Conservation (phyloP, 352 stramenopile species). For the Stramenopiles sp. region DNA sequence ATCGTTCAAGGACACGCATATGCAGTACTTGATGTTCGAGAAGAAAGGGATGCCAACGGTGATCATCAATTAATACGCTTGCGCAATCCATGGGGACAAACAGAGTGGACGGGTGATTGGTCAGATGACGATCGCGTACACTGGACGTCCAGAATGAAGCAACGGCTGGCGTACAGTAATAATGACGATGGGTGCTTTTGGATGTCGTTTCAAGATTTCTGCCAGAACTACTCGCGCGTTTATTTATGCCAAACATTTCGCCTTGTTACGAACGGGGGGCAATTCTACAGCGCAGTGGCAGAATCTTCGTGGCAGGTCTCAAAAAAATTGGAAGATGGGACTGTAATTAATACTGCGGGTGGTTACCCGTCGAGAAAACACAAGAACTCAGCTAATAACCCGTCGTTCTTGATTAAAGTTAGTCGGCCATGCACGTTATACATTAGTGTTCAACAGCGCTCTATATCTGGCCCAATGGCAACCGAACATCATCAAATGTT, state of each 20-base stretch:
- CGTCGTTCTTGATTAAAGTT: background rate
- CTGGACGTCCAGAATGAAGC: constrained; percentile 16
- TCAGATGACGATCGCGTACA: constrained; percentile 6
- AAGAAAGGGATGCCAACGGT: background rate
- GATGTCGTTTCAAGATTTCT: constrained; percentile 23
- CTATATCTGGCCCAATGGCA: background rate
- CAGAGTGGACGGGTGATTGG: constrained; percentile 26
- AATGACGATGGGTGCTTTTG: constrained; percentile 21
- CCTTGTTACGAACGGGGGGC: background rate
- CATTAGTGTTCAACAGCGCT: background rate
- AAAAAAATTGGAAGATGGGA: background rate
- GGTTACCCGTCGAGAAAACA: background rate
- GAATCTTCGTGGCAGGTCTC: background rate
- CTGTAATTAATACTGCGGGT: background rate
- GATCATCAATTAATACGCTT: constrained; percentile 12
- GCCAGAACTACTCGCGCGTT: background rate
- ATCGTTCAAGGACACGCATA: constrained; percentile 20
- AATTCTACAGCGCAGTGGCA: background rate
- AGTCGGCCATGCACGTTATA: background rate
- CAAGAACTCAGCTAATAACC: background rate
- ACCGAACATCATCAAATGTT: background rate
- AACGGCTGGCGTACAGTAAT: constrained; percentile 3
- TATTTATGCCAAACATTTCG: background rate
- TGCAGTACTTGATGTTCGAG: constrained; percentile 10
- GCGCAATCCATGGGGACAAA: constrained; percentile 18